Evolutionary conservation across 75 land plant genomes (phyloP).

Genomic region (Selaginella moellendorffii): DNA sequence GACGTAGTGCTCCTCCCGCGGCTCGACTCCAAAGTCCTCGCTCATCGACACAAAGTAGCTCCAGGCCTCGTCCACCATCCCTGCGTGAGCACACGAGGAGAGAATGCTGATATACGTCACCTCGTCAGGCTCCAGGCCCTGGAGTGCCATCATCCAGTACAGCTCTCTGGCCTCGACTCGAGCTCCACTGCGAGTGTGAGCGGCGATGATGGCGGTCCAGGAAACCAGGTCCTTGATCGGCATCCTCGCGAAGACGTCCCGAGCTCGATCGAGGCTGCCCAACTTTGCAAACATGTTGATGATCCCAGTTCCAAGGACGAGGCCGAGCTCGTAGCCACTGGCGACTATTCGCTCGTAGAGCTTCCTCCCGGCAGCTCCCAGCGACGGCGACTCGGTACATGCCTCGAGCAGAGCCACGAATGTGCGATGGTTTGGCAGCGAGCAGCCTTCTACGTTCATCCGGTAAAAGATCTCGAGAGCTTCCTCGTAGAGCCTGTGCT

Average conservation of each 20-base stretch:
- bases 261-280: not conserved
- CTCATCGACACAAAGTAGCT: constrained; percentile 37
- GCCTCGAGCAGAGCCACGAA: not conserved
- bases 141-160: not conserved
- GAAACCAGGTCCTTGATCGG: not conserved
- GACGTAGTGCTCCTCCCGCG: constrained; percentile 38
- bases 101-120: constrained; percentile 44
- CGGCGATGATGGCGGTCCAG: not conserved
- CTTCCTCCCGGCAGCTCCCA: not conserved
- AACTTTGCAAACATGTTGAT: not conserved
- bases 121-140: constrained; percentile 26
- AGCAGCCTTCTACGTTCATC: not conserved
- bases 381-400: not conserved
- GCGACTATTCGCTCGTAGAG: not conserved
- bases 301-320: not conserved
- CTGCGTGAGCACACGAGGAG: constrained; percentile 52
- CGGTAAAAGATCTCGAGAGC: not conserved
- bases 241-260: not conserved
- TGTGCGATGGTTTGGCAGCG: not conserved
- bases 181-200: not conserved
- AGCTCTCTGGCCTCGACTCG: not conserved
- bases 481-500: not conserved
- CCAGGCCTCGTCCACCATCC: constrained; percentile 39
- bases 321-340: not conserved
- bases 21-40: constrained; percentile 23